phyloP scores from a whole-genome alignment of 2,329 filamentous ascomycete genomes.

The Monilinia laxa region DNA sequence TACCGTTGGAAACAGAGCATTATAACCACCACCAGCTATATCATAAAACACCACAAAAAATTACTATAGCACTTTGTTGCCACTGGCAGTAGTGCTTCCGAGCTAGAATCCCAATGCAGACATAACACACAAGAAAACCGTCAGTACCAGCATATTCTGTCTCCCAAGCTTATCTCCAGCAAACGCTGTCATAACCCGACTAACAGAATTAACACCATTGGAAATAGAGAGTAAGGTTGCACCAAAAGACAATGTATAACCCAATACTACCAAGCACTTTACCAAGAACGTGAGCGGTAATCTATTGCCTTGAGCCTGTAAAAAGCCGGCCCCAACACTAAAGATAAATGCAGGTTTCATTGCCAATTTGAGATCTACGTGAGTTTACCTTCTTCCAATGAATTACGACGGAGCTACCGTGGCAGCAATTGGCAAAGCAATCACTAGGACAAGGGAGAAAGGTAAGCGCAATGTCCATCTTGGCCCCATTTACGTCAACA shows the following conservation, averaged over 20 bases:
- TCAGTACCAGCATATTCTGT: too few species aligned
- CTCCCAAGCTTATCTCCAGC: too few species aligned
- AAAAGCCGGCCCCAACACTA: constrained; percentile 44
- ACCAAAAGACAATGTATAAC: constrained; percentile 44
- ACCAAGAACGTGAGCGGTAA: constrained; percentile 51
- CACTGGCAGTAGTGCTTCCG: too few species aligned
- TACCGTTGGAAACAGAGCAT: constrained; percentile 48
- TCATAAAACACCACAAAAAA: too few species aligned
- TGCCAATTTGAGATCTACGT: constrained; percentile 44
- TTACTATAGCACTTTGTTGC: too few species aligned
- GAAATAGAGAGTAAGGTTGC: constrained; percentile 47
- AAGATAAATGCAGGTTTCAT: constrained; percentile 45
- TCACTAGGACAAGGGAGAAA: constrained; percentile 42
- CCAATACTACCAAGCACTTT: constrained; percentile 48
- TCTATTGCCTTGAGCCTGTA: constrained; percentile 47
- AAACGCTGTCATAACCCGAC: too few species aligned
- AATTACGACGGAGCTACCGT: constrained; percentile 45
- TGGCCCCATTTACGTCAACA: constrained; percentile 46
- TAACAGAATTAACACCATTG: constrained; percentile 48
- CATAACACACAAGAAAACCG: too few species aligned
- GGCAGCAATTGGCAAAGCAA: constrained; percentile 45
- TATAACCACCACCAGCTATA: constrained; percentile 44
- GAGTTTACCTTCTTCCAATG: constrained; percentile 41
- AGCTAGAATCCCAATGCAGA: too few species aligned
- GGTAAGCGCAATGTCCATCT: constrained; percentile 47